phyloP scores from a whole-genome alignment of 2,329 filamentous ascomycete genomes.

The Trichoderma aggressivum region DNA sequence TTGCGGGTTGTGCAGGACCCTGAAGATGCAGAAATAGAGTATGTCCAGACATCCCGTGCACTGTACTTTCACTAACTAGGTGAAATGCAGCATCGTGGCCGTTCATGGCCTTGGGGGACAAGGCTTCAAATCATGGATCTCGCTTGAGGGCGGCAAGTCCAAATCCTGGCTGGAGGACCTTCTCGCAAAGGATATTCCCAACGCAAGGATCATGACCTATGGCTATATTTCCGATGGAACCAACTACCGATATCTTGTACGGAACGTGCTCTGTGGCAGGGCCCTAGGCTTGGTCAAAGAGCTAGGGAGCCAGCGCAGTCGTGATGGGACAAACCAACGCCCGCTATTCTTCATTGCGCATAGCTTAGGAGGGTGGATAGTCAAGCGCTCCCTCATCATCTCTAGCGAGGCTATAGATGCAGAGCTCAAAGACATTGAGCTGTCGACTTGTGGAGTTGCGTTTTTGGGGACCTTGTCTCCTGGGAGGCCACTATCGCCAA shows the following conservation, averaged over 20 bases:
- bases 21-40: slow-evolving; percentile 27
- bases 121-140: slow-evolving; percentile 28
- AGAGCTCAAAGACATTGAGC: slow-evolving; percentile 25
- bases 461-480: slow-evolving; percentile 29
- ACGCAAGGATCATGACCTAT: slow-evolving; percentile 29
- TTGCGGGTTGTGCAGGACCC: slow-evolving; percentile 25
- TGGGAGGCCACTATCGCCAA: slow-evolving; percentile 24
- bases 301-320: slow-evolving; percentile 22
- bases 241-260: slow-evolving; percentile 26
- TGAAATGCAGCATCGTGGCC: slow-evolving; percentile 26
- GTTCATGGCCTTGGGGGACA: slow-evolving; percentile 28
- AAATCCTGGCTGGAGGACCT: slow-evolving; percentile 28
- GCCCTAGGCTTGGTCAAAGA: slow-evolving; percentile 25
- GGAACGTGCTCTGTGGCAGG: slow-evolving; percentile 27
- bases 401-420: slow-evolving; percentile 27
- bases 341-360: slow-evolving; percentile 30
- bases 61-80: background rate
- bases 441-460: slow-evolving; percentile 28
- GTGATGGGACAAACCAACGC: slow-evolving; percentile 22
- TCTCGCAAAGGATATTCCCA: slow-evolving; percentile 25
- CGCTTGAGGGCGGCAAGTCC: slow-evolving; percentile 21
- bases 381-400: slow-evolving; percentile 29
- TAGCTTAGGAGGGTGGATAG: slow-evolving; percentile 29
- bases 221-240: slow-evolving; percentile 25
- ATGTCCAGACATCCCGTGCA: background rate